A percentile compares a stretch with the other conserved stretches of the same genome.
These are phyloP conservation scores for Pilobolus umbonatus DNA, from an alignment of 192 early-diverging fungal species.

Conservation along the genomic window DNA sequence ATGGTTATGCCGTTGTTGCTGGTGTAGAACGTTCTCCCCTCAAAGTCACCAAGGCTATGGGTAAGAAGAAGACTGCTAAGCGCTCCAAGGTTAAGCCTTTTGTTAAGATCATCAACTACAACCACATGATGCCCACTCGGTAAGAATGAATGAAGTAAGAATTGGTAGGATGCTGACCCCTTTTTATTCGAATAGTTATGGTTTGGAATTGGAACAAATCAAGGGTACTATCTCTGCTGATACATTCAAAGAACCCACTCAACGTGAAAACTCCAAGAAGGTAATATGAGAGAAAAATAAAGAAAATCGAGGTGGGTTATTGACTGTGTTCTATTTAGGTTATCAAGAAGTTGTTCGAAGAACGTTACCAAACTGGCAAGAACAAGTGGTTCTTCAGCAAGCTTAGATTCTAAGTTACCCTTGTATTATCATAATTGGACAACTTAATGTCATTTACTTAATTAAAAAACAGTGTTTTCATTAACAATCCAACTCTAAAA, in stretches of 20 bases:
- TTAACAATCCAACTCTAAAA: too few relatives aligned
- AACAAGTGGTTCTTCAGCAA: constrained; percentile 99
- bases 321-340: too few relatives aligned
- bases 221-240: constrained; percentile 84
- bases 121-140: constrained; percentile 99
- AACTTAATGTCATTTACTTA: neutral
- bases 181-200: constrained; percentile 58
- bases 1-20: constrained; percentile 97
- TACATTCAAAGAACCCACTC: constrained; percentile 92
- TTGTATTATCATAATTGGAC: neutral
- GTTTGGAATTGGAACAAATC: constrained; percentile 90
- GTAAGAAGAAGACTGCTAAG: constrained; percentile 92
- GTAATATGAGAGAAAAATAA: too few relatives aligned
- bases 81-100: constrained; percentile 99
- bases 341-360: constrained; percentile 95
- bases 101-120: constrained; percentile 98
- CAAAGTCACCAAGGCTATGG: constrained; percentile 96
- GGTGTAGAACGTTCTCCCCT: constrained; percentile 96
- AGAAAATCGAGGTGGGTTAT: neutral
- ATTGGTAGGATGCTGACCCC: too few relatives aligned
- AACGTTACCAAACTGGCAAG: constrained; percentile 97
- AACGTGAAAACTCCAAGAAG: constrained; percentile 88
- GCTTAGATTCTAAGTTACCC: constrained; percentile 78
- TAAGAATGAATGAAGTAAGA: constrained; percentile 33
- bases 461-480: neutral